These are phyloP conservation scores for Lachnellula willkommii DNA, from an alignment of 2,329 filamentous ascomycete species.

Conservation along the genomic window DNA sequence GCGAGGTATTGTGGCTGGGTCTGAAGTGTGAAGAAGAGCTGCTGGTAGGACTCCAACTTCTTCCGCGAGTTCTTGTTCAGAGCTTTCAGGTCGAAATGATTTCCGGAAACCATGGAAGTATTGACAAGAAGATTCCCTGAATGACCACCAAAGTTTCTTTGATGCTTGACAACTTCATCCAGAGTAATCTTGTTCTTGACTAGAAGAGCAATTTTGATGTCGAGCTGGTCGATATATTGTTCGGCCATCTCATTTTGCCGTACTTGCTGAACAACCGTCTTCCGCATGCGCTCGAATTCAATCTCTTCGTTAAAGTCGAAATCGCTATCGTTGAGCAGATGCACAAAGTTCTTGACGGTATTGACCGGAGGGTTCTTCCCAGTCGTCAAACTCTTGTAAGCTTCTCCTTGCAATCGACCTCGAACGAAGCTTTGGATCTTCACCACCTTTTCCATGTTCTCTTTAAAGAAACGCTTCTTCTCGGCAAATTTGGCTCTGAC, in stretches of 20 bases:
- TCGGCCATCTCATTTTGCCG: constrained; percentile 95
- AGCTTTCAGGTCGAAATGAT: constrained; percentile 94
- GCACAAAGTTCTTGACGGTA: constrained; percentile 96
- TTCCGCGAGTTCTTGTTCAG: constrained; percentile 93
- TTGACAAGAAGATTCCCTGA: constrained; percentile 81
- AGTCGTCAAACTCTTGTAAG: constrained; percentile 92
- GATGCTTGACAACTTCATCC: constrained; percentile 94
- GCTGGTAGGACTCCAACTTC: constrained; percentile 95
- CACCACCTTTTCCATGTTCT: constrained; percentile 98
- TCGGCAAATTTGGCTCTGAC: constrained; percentile 72
- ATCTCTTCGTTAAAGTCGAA: constrained; percentile 99
- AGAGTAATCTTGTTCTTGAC: constrained; percentile 99
- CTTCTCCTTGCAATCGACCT: constrained; percentile 91
- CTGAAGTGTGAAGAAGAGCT: constrained; percentile 94
- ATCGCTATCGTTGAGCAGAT: constrained; percentile 94
- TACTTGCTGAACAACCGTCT: constrained; percentile 95
- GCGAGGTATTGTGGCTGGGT: constrained; percentile 95
- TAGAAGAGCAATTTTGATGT: constrained; percentile 96
- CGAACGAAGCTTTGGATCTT: constrained; percentile 97
- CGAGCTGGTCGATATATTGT: constrained; percentile 95
- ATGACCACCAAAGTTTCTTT: constrained; percentile 91
- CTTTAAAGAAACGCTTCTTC: constrained; percentile 81
- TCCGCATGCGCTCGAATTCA: constrained; percentile 89
- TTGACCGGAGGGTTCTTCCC: constrained; percentile 96
- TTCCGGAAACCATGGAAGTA: constrained; percentile 79